These are phyloP conservation scores for Globisporangium barbulae DNA, from an alignment of 352 stramenopile species.

Conservation along the genomic window DNA sequence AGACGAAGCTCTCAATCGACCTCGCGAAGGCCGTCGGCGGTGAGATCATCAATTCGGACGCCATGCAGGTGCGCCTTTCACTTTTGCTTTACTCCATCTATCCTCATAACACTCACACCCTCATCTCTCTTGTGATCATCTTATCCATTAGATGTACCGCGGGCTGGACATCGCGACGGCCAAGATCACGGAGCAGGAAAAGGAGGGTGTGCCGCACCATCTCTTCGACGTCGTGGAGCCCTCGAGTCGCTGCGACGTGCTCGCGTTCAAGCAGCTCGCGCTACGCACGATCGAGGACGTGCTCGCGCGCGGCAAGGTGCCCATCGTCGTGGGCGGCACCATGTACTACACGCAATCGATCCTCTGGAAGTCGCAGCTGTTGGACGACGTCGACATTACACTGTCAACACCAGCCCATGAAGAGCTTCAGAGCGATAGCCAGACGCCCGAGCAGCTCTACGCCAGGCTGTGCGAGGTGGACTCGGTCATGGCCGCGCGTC, in stretches of 20 bases:
- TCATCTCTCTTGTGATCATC: background rate
- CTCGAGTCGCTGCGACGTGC: constrained; percentile 66
- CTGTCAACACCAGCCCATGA: background rate
- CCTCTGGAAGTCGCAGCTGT: constrained; percentile 83
- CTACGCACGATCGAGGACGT: constrained; percentile 83
- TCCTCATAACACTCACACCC: background rate
- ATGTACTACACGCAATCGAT: constrained; percentile 93
- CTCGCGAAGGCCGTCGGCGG: constrained; percentile 86
- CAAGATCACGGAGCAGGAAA: constrained; percentile 84
- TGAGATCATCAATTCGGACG: constrained; percentile 91
- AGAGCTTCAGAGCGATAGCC: background rate
- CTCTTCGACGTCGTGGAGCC: constrained; percentile 86
- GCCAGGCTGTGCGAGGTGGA: constrained; percentile 63
- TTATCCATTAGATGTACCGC: constrained; percentile 69
- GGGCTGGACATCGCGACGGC: constrained; percentile 88
- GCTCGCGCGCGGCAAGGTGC: constrained; percentile 78
- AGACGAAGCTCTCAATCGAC: constrained; percentile 92
- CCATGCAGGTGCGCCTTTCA: constrained; percentile 67
- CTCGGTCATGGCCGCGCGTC: constrained; percentile 69
- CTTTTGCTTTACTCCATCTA: background rate
- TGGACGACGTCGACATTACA: constrained; percentile 57
- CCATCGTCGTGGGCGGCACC: constrained; percentile 90
- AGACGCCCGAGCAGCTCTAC: constrained; percentile 61
- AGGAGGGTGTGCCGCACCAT: constrained; percentile 88
- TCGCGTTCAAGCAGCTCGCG: constrained; percentile 79